phyloP scores from a whole-genome alignment of 1,139 yeast species.

The Scheffersomyces lignicola region DNA sequence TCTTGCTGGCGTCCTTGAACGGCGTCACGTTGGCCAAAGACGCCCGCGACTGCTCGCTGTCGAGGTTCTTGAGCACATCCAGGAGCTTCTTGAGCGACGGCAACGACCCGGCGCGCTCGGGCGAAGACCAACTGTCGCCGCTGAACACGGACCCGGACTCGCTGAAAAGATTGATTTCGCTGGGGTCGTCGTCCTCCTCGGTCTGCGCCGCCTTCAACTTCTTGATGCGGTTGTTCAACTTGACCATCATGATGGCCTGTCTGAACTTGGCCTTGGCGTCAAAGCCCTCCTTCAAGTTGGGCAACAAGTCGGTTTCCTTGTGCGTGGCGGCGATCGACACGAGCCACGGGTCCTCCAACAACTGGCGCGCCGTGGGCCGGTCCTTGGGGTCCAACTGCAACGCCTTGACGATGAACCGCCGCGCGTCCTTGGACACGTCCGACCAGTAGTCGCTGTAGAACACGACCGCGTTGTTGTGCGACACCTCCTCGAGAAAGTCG shows the following conservation, averaged over 20 bases:
- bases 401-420: slow-evolving; percentile 66
- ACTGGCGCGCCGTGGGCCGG: slow-evolving; percentile 66
- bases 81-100: slow-evolving; percentile 27
- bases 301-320: slow-evolving; percentile 64
- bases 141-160: slow-evolving; percentile 23
- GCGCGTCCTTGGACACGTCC: slow-evolving; percentile 72
- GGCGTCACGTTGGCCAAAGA: slow-evolving; percentile 19
- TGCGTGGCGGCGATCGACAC: slow-evolving; percentile 47
- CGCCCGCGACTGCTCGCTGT: slow-evolving; percentile 16
- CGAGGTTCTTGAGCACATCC: slow-evolving; percentile 18
- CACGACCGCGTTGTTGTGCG: slow-evolving; percentile 64
- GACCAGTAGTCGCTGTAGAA: slow-evolving; percentile 91
- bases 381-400: slow-evolving; percentile 62
- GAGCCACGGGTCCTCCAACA: slow-evolving; percentile 73
- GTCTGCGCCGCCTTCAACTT: slow-evolving; percentile 57
- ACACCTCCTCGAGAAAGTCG: slow-evolving; percentile 79
- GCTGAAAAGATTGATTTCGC: slow-evolving; percentile 44
- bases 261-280: slow-evolving; percentile 83
- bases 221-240: slow-evolving; percentile 69
- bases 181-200: slow-evolving; percentile 56
- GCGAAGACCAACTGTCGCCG: slow-evolving; percentile 11
- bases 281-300: slow-evolving; percentile 65
- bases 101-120: slow-evolving; percentile 9
- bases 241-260: slow-evolving; percentile 82
- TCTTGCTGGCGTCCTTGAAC: slow-evolving; percentile 15